A percentile compares a stretch with the other conserved stretches of the same genome.
Evolutionary conservation across 2,329 filamentous ascomycete species (phyloP).

Genomic region (Zopfia rhizophila): DNA sequence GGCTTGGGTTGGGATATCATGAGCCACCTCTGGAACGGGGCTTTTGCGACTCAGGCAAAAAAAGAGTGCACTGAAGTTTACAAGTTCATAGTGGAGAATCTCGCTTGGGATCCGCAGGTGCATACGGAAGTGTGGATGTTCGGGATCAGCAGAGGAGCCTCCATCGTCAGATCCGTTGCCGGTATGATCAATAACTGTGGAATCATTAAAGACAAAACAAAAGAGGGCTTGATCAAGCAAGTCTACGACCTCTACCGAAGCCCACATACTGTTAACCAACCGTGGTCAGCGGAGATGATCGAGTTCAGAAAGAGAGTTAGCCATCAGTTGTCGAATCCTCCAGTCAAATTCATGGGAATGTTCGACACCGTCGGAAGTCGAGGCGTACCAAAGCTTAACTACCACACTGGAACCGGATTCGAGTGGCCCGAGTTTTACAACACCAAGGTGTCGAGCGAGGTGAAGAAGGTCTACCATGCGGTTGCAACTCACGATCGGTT

Average conservation of each 20-base stretch:
- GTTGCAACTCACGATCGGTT: no score
- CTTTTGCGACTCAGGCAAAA: neutral
- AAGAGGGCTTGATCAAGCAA: no score
- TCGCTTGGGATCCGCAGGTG: neutral
- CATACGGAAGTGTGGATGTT: conserved; percentile 13
- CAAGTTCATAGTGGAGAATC: conserved; percentile 4
- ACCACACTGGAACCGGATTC: no score
- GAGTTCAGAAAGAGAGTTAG: no score
- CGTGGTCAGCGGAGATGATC: no score
- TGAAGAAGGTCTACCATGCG: no score
- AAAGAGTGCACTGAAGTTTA: conserved; percentile 8
- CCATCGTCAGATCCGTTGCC: conserved; percentile 4
- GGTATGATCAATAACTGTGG: conserved; percentile 14
- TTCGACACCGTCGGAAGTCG: no score
- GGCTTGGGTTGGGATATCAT: neutral
- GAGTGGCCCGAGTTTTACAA: no score
- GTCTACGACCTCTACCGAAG: neutral
- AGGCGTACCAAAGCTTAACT: no score
- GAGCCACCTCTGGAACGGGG: neutral
- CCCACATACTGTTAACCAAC: conserved; percentile 1
- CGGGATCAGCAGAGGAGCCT: conserved; percentile 9
- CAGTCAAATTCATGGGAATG: no score
- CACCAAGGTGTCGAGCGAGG: no score
- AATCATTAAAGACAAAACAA: conserved; percentile 5
- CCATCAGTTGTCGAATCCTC: no score